Base-by-base conservation (phyloP, 441 rosid species). In the Aleurites moluccanus region DNA sequence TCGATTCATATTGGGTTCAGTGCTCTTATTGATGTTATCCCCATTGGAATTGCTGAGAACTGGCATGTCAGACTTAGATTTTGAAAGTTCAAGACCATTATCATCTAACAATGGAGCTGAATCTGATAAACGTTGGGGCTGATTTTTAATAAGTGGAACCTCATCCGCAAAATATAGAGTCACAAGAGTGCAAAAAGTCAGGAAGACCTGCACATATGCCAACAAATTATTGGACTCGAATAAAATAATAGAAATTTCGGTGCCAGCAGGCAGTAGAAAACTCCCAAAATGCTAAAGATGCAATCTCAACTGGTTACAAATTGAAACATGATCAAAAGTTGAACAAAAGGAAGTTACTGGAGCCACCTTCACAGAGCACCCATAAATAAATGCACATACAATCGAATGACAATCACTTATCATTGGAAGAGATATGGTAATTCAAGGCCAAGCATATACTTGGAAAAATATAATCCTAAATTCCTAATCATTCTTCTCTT, bases 101-200 rank as follows among this genome's bases (percentile, higher is more conserved):
- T 85, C 89, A 77, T 87, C 82, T 83, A 95, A 77, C 75, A 95
- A 82, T 81, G 98, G 98, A 77, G 92, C 94, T 80, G 89, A 87
- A 86, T 95, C 97, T 64, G 84, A 86, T 82, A 80, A 69, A 60
- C 59, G 86, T 55, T 64, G 78, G 68, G 83, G 83, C 62, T 78
- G 82, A 81, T 72, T 81, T 66, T 60, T 80, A 75, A 73, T 68
- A 69, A 90, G 83, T 28, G 99, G 98, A 75, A 90, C 84, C 86
- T 95, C 98, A 72, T 93, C 83, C 28, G 98, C 98, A 85, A 87
- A 93, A 85, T 84, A 90, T 76, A 95, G 75, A 50, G 99, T 95
- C 75, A 91, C 97, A 57, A 88, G 85, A 42, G 98, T 91, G 78
- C 97, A 95, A 18, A 95, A 13, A 68, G 89, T 87, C 56, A 95